Percentiles rank a stretch among this genome's conserved stretches.
Conservation (phyloP, 1,284 basidiomycete species). For the Pholiota adiposa region DNA sequence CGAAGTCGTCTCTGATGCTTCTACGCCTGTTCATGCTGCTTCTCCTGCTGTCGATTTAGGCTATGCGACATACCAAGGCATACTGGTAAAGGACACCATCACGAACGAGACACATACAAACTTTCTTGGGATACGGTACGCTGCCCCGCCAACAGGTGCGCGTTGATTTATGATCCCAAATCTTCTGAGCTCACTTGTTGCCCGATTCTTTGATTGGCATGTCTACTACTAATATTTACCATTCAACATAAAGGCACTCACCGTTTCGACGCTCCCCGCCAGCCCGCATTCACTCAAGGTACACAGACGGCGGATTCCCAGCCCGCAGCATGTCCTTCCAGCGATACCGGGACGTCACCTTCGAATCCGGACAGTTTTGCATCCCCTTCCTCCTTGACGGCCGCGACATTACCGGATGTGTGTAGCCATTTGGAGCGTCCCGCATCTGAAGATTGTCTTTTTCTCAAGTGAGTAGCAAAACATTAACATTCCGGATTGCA, state of each 20-base stretch:
- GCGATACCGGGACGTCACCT: not conserved
- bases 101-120: conserved; percentile 36
- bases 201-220: too few species aligned
- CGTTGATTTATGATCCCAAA: too few species aligned
- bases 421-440: conserved; percentile 10
- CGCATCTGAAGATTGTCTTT: conserved; percentile 51
- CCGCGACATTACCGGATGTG: not conserved
- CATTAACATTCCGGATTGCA: too few species aligned
- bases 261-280: conserved; percentile 37
- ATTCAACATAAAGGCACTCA: not conserved
- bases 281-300: conserved; percentile 31
- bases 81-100: conserved; percentile 17
- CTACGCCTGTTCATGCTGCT: too few species aligned
- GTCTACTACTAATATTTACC: too few species aligned
- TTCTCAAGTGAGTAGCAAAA: conserved; percentile 39
- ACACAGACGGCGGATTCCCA: conserved; percentile 36
- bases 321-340: conserved; percentile 30
- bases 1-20: too few species aligned
- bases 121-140: conserved; percentile 46
- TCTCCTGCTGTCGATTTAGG: conserved; percentile 4
- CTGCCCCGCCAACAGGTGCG: conserved; percentile 42
- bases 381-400: not conserved
- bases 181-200: too few species aligned
- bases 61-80: conserved; percentile 35
- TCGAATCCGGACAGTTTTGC: not conserved